Evolutionary conservation across 495 filamentous ascomycete species (phyloP).

Genomic region (Aspergillus saccharolyticus): DNA sequence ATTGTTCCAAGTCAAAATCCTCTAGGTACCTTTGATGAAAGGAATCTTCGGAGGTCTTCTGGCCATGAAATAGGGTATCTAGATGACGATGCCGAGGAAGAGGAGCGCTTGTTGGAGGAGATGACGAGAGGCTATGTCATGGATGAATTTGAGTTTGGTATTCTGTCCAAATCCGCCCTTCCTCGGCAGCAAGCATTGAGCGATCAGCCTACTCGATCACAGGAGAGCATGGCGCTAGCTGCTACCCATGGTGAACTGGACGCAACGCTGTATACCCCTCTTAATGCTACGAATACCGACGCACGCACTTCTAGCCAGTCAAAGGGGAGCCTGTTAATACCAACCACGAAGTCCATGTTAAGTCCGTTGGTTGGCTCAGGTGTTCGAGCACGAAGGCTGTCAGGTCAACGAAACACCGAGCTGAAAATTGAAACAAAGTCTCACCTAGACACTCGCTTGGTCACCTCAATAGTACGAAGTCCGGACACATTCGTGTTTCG

Average conservation of each 20-base stretch:
- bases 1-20: conserved; percentile 51
- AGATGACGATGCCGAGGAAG: conserved; percentile 81
- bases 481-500: conserved; percentile 17
- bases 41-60: conserved; percentile 23
- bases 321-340: conserved; percentile 16
- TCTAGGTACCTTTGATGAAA: conserved; percentile 32
- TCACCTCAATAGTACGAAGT: conserved; percentile 39
- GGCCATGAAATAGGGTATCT: conserved; percentile 44
- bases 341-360: conserved; percentile 14
- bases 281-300: conserved; percentile 24
- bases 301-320: conserved; percentile 24
- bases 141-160: conserved; percentile 79
- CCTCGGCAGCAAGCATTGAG: conserved; percentile 89
- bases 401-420: conserved; percentile 69
- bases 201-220: conserved; percentile 74
- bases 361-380: conserved; percentile 44
- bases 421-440: conserved; percentile 84
- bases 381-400: conserved; percentile 76
- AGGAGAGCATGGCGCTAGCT: conserved; percentile 67
- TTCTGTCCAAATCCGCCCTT: conserved; percentile 66
- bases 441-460: conserved; percentile 37
- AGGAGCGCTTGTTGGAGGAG: conserved; percentile 87
- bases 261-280: conserved; percentile 34
- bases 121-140: conserved; percentile 85
- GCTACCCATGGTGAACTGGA: conserved; percentile 43